These are phyloP conservation scores for Arthromyces matolae DNA, from an alignment of 768 basidiomycete genomes.

Conservation along the genomic window DNA sequence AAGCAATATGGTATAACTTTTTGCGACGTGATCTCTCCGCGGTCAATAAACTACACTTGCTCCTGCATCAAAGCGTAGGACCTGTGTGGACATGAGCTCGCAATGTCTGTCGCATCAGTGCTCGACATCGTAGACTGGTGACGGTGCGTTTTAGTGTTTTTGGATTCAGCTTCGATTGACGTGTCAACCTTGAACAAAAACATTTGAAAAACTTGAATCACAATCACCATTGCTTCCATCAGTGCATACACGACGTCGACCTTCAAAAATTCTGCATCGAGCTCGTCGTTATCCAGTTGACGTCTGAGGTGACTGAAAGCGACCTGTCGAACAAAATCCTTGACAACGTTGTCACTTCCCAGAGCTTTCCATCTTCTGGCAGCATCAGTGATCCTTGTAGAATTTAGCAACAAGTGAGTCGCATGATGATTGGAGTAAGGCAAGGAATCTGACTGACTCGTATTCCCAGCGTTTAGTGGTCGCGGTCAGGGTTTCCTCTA, in stretches of 20 bases:
- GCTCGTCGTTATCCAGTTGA: slow-evolving; percentile 10
- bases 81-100: slow-evolving; percentile 2
- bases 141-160: slow-evolving; percentile 18
- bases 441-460: slow-evolving; percentile 12
- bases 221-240: slow-evolving; percentile 15
- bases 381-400: slow-evolving; percentile 13
- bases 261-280: slow-evolving; percentile 12
- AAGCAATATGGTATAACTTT: too few relatives aligned
- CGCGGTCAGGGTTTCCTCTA: slow-evolving; percentile 10
- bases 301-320: slow-evolving; percentile 16
- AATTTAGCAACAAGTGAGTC: neutral
- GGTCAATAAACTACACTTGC: neutral
- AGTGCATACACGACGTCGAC: slow-evolving; percentile 14
- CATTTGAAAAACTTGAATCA: neutral
- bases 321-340: slow-evolving; percentile 16
- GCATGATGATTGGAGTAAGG: neutral
- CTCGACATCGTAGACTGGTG: slow-evolving; percentile 19
- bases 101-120: slow-evolving; percentile 11
- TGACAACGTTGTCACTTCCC: slow-evolving; percentile 14
- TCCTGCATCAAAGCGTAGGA: neutral
- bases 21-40: too few relatives aligned
- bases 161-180: slow-evolving; percentile 9
- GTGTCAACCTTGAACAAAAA: neutral
- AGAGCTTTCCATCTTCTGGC: slow-evolving; percentile 15
- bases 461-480: slow-evolving; percentile 14